Evolutionary conservation across 2,329 filamentous ascomycete genomes (phyloP).

Genomic region (Penicillium sp.): DNA sequence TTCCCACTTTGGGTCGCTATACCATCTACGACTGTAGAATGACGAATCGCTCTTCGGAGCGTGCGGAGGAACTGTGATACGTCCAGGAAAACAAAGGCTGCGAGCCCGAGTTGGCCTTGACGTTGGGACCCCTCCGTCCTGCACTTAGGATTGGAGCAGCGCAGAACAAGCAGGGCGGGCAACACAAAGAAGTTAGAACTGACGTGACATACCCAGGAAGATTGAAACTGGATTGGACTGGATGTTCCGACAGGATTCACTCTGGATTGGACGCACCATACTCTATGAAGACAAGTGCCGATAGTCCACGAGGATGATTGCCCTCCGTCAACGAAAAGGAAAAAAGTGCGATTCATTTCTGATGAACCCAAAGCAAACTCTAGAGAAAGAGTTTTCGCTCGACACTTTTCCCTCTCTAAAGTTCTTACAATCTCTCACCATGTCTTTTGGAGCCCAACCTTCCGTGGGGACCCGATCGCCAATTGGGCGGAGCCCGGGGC

Average conservation of each 20-base stretch:
- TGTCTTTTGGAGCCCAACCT: neutral
- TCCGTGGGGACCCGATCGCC: slow-evolving; percentile 6
- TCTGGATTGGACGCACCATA: neutral
- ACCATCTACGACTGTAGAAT: neutral
- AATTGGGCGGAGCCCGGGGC: neutral
- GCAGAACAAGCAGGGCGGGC: neutral
- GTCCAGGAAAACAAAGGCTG: slow-evolving; percentile 16
- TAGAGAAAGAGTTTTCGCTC: neutral
- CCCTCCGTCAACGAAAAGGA: neutral
- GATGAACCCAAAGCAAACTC: neutral
- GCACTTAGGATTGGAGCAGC: neutral
- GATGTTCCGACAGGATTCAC: slow-evolving; percentile 2
- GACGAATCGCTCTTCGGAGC: slow-evolving; percentile 18
- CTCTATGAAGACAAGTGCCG: slow-evolving; percentile 6
- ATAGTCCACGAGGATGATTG: neutral
- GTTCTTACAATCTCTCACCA: neutral
- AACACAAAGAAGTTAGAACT: neutral
- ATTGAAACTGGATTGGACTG: neutral
- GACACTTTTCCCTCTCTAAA: neutral
- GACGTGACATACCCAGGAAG: neutral
- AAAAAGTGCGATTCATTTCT: neutral
- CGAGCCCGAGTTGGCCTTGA: neutral
- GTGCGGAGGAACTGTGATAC: slow-evolving; percentile 25
- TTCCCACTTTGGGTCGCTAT: neutral
- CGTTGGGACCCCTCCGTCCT: neutral